Evolutionary conservation across 805 yeast species (phyloP).

Genomic region (Starmera amethionina): DNA sequence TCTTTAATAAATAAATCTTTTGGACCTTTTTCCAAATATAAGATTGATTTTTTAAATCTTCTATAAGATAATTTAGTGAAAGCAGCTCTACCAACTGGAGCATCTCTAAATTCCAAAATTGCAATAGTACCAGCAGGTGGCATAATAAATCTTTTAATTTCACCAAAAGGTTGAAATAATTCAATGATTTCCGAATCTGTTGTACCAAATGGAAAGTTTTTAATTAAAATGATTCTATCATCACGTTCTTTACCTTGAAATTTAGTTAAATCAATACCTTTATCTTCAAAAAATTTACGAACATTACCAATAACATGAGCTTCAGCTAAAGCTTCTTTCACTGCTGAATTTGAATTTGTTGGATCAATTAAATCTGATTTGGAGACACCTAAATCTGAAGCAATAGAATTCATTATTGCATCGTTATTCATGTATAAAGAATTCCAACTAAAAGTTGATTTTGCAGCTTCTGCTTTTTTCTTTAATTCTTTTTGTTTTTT

Average conservation of each 20-base stretch:
- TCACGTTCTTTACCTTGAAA: constrained; percentile 63
- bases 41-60: constrained; percentile 75
- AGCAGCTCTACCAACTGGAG: constrained; percentile 81
- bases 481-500: constrained; percentile 85
- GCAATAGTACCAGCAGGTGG: constrained; percentile 98
- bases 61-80: constrained; percentile 81
- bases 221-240: constrained; percentile 72
- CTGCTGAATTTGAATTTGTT: constrained; percentile 79
- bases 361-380: constrained; percentile 85
- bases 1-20: constrained; percentile 61
- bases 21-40: constrained; percentile 94
- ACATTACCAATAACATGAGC: constrained; percentile 92
- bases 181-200: constrained; percentile 73
- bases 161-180: constrained; percentile 72
- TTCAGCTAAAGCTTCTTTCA: constrained; percentile 94
- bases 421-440: constrained; percentile 84
- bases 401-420: constrained; percentile 87
- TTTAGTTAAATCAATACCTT: constrained; percentile 74
- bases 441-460: constrained; percentile 89
- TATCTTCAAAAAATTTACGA: constrained; percentile 72
- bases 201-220: constrained; percentile 88
- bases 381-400: constrained; percentile 69
- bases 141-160: constrained; percentile 70
- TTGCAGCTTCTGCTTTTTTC: constrained; percentile 75
- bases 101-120: constrained; percentile 77